These are phyloP conservation scores for bread wheat (Triticum aestivum) DNA, from an alignment of 176 grass and related monocot genomes.

Conservation along the genomic window IWGSC_CS_RefSeq_v2.1 NC_057811.1:165623303-165623802, in stretches of 20 bases:
- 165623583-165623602: slow-evolving; percentile 66
- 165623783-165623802: slow-evolving; percentile 67
- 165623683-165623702: slow-evolving; percentile 20
- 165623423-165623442: not conserved
- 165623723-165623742: not conserved
- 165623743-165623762: slow-evolving; percentile 64
- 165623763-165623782: slow-evolving; percentile 80
- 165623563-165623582: slow-evolving; percentile 67
- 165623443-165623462: not conserved
- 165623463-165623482: not conserved
- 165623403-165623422: not conserved
- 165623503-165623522: not conserved
- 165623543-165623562: slow-evolving; percentile 63
- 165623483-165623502: no score
- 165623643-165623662: slow-evolving; percentile 62
- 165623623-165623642: slow-evolving; percentile 57
- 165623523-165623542: slow-evolving; percentile 28
- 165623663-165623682: slow-evolving; percentile 14
- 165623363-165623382: not conserved
- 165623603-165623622: slow-evolving; percentile 47
- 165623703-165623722: slow-evolving; percentile 1
- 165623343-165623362: not conserved
- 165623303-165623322: not conserved
- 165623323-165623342: not conserved
- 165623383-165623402: not conserved